Base-by-base conservation (phyloP, 805 yeast genomes). In the Danielia oregonensis region DNA sequence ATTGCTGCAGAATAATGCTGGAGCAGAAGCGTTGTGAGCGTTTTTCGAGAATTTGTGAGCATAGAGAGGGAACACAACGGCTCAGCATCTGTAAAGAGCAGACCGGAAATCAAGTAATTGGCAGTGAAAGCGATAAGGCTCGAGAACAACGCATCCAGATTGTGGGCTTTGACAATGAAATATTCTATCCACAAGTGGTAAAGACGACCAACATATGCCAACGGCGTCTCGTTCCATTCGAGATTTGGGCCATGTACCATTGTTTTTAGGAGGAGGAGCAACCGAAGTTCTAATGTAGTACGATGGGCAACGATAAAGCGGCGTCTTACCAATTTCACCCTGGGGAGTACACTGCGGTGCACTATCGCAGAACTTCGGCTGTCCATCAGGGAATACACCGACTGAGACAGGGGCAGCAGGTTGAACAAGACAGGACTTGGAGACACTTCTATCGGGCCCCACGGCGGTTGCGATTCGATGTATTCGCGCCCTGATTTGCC, bases 111-210 rank as follows among this genome's bases (percentile, higher is more conserved):
- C 33, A 65, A 44, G 37, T 58, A 65, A 43, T 65, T 65, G 11
- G 70, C 60, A 26, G 68, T 59, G 36, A 65, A 54, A 42, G 63
- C 65, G 25, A 59, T 31, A 34, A 65, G 55, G 33, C 67, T 61
- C 48, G 57, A 55, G 39, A 63, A 62, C 63, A 65, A 55, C 32
- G 55, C 33, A 12, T 46, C 44, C 10, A 55, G 49, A 7, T 23
- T 29, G 34, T 35, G 51, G 5, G 65, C 51, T 12, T 43, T 43
- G 37, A 36, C 53, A 4, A 61, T 37, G 32, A 63, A 62, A 6
- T 60, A 58, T 22, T 51, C 51, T 24, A 65, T 40, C 70, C 70
- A 65, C 4, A 40, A 24, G 21, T 48, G 49, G 45, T 63, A 65
- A 14, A 65, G 43, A 15, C 35, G 36, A 16, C 68, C 52, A 25